Evolutionary conservation across 1,284 basidiomycete species (phyloP).

Genomic region (Tranzscheliella williamsii): DNA sequence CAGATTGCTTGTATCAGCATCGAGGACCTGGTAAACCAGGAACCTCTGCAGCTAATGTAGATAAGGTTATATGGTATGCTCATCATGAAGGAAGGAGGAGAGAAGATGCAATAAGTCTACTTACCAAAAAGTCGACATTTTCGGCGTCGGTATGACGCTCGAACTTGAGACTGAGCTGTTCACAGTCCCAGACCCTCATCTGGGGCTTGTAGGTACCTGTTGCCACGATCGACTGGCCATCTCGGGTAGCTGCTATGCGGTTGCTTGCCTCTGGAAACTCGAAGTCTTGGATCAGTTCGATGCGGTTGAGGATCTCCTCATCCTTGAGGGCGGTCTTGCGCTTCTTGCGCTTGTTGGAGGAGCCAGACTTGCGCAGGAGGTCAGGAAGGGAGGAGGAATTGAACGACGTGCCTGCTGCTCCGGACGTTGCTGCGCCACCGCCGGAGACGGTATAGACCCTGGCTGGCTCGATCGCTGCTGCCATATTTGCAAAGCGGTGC

Average conservation of each 20-base stretch:
- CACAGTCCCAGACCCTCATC: slow-evolving; percentile 92
- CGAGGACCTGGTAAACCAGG: slow-evolving; percentile 3
- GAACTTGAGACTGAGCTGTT: slow-evolving; percentile 90
- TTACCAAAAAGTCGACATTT: slow-evolving; percentile 95
- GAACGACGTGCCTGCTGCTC: slow-evolving; percentile 49
- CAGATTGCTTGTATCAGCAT: slow-evolving; percentile 41
- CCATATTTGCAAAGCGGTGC: slow-evolving; percentile 14
- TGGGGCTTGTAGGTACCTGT: slow-evolving; percentile 99
- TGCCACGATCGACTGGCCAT: slow-evolving; percentile 88
- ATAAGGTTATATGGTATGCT: slow-evolving; percentile 43
- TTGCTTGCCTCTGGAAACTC: slow-evolving; percentile 96
- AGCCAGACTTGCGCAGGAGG: slow-evolving; percentile 52
- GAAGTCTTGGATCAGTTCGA: slow-evolving; percentile 73
- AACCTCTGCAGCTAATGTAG: slow-evolving; percentile 49
- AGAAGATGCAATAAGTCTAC: slow-evolving; percentile 61
- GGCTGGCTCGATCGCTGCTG: slow-evolving; percentile 50
- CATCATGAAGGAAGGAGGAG: slow-evolving; percentile 8
- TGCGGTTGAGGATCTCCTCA: slow-evolving; percentile 50
- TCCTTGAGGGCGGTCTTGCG: slow-evolving; percentile 44
- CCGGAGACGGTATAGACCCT: slow-evolving; percentile 57
- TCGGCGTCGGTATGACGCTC: slow-evolving; percentile 94
- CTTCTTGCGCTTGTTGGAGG: slow-evolving; percentile 58
- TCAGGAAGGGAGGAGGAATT: slow-evolving; percentile 59
- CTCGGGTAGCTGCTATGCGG: slow-evolving; percentile 83
- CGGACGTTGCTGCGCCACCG: slow-evolving; percentile 33